A percentile compares a stretch with the other conserved stretches of the same genome.
phyloP scores from a whole-genome alignment of 345 rosid genomes.

The Eucalyptus lansdowneana region DNA sequence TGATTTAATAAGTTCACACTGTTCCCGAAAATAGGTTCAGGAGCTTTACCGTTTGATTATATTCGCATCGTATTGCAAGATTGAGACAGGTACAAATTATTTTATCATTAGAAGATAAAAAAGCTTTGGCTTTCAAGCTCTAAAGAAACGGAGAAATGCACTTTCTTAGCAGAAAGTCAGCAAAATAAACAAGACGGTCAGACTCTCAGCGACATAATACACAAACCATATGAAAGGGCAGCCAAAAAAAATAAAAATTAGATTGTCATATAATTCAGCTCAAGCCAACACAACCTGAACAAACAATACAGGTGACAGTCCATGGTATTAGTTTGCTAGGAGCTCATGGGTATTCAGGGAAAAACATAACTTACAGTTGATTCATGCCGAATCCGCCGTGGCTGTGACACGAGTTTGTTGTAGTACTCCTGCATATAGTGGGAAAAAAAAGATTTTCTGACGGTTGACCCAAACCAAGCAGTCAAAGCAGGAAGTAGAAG shows the following conservation, averaged over 20 bases:
- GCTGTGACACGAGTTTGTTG: conserved; percentile 44
- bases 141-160: not conserved
- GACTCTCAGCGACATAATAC: not conserved
- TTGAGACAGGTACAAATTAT: not conserved
- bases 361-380: conserved; percentile 60
- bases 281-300: not conserved
- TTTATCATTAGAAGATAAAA: not conserved
- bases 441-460: not conserved
- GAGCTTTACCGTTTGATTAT: not conserved
- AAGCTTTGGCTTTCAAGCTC: not conserved
- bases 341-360: not conserved
- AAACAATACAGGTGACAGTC: not conserved
- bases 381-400: conserved; percentile 65
- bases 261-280: not conserved
- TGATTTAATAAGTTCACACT: not conserved
- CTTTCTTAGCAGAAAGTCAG: not conserved
- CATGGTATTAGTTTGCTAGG: not conserved
- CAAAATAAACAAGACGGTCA: not conserved
- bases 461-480: not conserved
- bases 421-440: conserved; percentile 47
- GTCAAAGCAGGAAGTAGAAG: not conserved
- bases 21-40: not conserved
- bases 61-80: not conserved
- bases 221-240: not conserved
- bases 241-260: not conserved